Evolutionary conservation across 345 rosid genomes (phyloP).

Genomic region (Rhodomyrtus tomentosa): DNA sequence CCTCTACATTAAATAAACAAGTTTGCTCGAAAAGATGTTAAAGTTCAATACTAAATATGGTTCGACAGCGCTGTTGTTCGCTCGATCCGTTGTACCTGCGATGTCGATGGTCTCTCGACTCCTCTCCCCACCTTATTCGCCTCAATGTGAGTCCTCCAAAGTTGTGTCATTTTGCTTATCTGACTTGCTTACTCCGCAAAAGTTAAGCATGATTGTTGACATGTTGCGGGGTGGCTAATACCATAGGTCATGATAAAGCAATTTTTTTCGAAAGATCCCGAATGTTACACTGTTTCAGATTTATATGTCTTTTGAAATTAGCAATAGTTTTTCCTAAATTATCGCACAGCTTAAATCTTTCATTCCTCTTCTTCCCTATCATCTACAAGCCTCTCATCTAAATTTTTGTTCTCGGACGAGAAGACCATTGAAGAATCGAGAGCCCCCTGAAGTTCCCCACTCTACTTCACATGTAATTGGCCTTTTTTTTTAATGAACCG

Average conservation of each 20-base stretch:
- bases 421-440: not conserved
- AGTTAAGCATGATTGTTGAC: not conserved
- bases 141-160: not conserved
- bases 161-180: not conserved
- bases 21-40: no score
- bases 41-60: no score
- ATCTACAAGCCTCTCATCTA: not conserved
- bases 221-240: not conserved
- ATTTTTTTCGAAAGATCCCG: no score
- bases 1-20: no score
- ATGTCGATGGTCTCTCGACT: not conserved
- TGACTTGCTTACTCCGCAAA: not conserved
- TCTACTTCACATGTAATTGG: not conserved
- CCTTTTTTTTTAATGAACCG: no score
- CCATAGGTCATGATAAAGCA: no score
- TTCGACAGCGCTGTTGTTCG: no score
- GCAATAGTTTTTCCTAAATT: no score
- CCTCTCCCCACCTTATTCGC: not conserved
- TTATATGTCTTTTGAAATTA: no score
- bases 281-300: no score
- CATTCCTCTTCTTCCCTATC: not conserved
- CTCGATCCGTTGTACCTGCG: not conserved
- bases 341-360: not conserved
- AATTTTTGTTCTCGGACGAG: not conserved
- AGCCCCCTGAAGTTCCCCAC: not conserved